Conservation (phyloP, 108 stramenopile species). For the Fistulifera solaris region DNA sequence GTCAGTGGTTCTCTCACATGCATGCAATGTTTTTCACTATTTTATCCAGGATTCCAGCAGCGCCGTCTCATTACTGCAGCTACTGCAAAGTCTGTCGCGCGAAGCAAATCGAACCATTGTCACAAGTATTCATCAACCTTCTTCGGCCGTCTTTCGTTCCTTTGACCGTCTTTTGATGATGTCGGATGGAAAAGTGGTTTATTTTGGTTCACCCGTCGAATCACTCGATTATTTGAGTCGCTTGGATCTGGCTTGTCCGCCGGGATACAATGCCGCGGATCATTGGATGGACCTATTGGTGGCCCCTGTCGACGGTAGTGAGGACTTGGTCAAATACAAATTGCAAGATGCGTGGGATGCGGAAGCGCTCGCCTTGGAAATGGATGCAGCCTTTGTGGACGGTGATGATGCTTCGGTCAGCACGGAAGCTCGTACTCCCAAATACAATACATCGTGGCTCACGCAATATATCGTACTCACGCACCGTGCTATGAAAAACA, state of each 20-base stretch:
- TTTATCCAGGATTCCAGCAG: conserved; percentile 42
- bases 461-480: conserved; percentile 47
- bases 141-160: conserved; percentile 49
- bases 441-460: conserved; percentile 52
- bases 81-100: conserved; percentile 34
- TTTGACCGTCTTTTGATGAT: conserved; percentile 58
- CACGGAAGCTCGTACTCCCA: conserved; percentile 14
- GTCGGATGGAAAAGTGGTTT: conserved; percentile 62
- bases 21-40: too few species aligned
- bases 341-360: conserved; percentile 53
- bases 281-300: conserved; percentile 77
- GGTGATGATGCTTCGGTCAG: conserved; percentile 7
- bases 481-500: conserved; percentile 57
- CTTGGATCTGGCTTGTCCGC: conserved; percentile 38
- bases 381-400: conserved; percentile 21
- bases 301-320: conserved; percentile 20
- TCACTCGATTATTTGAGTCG: conserved; percentile 33
- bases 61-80: conserved; percentile 50
- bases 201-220: conserved; percentile 54
- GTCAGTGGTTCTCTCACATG: conserved; percentile 21
- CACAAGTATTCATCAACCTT: conserved; percentile 67
- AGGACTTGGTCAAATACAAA: not conserved
- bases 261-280: conserved; percentile 72
- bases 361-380: conserved; percentile 31
- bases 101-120: conserved; percentile 49